A percentile compares a stretch with the other conserved stretches of the same genome.
These are phyloP conservation scores for Fraxinus latifolia DNA, from an alignment of 305 asterid genomes.

Conservation along the genomic window DNA sequence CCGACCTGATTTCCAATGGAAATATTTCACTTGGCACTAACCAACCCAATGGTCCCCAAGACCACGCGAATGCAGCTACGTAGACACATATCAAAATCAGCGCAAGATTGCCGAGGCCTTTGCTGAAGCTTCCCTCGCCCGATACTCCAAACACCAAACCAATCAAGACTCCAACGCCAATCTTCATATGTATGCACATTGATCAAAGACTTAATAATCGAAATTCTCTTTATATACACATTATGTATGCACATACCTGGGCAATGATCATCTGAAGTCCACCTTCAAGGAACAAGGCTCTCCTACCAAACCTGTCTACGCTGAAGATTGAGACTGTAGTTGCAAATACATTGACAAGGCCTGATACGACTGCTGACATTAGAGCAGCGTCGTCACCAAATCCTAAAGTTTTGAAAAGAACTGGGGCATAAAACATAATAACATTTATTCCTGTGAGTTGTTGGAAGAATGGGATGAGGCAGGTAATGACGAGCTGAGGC, in stretches of 20 bases:
- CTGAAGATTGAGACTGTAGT: constrained; percentile 40
- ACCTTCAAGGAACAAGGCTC: constrained; percentile 46
- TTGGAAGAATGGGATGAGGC: constrained; percentile 53
- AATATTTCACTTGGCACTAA: constrained; percentile 62
- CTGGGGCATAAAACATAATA: constrained; percentile 63
- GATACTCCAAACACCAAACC: constrained; percentile 37
- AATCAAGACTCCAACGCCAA: constrained; percentile 35
- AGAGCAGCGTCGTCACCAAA: constrained; percentile 49
- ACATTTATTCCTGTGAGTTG: constrained; percentile 64
- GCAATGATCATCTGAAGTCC: constrained; percentile 46
- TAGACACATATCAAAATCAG: constrained; percentile 43
- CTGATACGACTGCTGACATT: constrained; percentile 46
- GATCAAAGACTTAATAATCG: background rate
- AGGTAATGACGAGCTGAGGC: constrained; percentile 45
- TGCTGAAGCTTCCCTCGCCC: constrained; percentile 42
- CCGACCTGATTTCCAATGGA: constrained; percentile 59
- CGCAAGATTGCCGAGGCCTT: constrained; percentile 30
- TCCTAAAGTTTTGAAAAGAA: constrained; percentile 55
- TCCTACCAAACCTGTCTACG: constrained; percentile 52
- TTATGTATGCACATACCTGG: constrained; percentile 23
- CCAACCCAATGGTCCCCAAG: constrained; percentile 85
- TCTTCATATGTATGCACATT: constrained; percentile 1
- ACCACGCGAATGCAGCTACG: constrained; percentile 71
- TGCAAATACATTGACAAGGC: constrained; percentile 45
- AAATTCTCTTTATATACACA: background rate